Evolutionary conservation across 495 filamentous ascomycete species (phyloP), one percentile per base, ranked within the genome.

Genomic region (Parathielavia appendiculata): DNA sequence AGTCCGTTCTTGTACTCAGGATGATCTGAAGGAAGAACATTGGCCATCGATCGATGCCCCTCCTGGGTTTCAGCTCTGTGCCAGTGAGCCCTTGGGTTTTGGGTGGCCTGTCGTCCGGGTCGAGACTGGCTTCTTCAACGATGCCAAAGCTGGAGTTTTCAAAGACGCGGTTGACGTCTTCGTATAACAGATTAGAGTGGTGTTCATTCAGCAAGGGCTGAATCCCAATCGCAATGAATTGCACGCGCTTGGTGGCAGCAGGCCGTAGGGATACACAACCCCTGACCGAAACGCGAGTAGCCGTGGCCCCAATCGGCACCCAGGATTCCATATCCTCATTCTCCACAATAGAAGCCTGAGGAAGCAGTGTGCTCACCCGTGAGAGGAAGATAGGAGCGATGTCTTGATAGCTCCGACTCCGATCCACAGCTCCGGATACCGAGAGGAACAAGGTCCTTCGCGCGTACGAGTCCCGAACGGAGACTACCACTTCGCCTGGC

Each of bases 1-100:
- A 38, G 16, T 36, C 49, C 19, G 49, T 30, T 6, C 49, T 44
- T 5, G 61, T 53, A 14, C 69, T 65, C 6, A 81, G 60, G 4
- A 77, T 73, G n/a, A 98, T 83, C 9, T 83, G 83, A 36, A 98
- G 76, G 65, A 86, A 87, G 63, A 96, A 97, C 88, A 93, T 95
- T 2, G 92, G 91, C 87, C 88, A 95, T 59, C 85, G 79, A 67
- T 96, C 91, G 34, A 89, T 74, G 0, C 83, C 81, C 67, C 89
- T 92, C 19, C 76, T 76, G 16, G 71, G 75, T 66, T 75, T 85
- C 40, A 86, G 69, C 38, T 87, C 82, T 58, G 74, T 78, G 35
- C 71, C 73, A 0, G 81, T 86, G 59, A 75, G 81, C 1, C 77
- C 76, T 41, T 78, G 70, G 59, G 63, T 57, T 73, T 78, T 60